phyloP scores from a whole-genome alignment of 768 basidiomycete genomes.

The Mrakia hoshinonis region DNA sequence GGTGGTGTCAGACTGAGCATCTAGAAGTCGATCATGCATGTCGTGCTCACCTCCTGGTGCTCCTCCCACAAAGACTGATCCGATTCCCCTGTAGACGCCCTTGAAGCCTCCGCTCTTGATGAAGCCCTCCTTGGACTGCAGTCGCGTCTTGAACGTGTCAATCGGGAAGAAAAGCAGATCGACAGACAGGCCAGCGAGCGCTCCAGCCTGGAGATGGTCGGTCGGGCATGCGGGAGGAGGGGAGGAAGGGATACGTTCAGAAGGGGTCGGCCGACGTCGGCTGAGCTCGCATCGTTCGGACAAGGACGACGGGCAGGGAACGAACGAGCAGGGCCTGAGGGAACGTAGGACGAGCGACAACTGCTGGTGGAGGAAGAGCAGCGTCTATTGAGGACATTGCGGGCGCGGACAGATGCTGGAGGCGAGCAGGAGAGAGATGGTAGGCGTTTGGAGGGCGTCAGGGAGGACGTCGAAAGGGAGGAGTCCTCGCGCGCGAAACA shows the following conservation, averaged over 20 bases:
- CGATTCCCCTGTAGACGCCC: slow-evolving; percentile 86
- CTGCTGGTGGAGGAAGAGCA: neutral
- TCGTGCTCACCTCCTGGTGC: slow-evolving; percentile 73
- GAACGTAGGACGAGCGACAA: slow-evolving; percentile 14
- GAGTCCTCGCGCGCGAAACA: too few species aligned
- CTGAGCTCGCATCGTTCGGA: neutral
- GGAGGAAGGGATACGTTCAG: neutral
- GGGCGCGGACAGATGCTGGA: too few species aligned
- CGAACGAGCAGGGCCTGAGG: slow-evolving; percentile 28
- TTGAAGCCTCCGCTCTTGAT: slow-evolving; percentile 72
- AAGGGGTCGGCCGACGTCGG: neutral
- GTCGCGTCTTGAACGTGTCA: slow-evolving; percentile 90
- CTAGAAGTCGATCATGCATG: neutral
- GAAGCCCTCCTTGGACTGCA: slow-evolving; percentile 85
- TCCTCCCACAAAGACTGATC: slow-evolving; percentile 87
- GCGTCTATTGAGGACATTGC: neutral
- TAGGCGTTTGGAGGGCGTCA: too few species aligned
- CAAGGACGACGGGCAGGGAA: slow-evolving; percentile 1
- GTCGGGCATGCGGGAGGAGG: too few species aligned
- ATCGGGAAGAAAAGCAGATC: slow-evolving; percentile 95
- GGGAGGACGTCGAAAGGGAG: too few species aligned
- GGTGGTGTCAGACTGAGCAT: slow-evolving; percentile 43
- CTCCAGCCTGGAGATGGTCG: slow-evolving; percentile 59
- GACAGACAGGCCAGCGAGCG: slow-evolving; percentile 81
- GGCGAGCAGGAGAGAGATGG: too few species aligned